phyloP scores from a whole-genome alignment of 2,329 filamentous ascomycete genomes.

The Elsinoe arachidis region DNA sequence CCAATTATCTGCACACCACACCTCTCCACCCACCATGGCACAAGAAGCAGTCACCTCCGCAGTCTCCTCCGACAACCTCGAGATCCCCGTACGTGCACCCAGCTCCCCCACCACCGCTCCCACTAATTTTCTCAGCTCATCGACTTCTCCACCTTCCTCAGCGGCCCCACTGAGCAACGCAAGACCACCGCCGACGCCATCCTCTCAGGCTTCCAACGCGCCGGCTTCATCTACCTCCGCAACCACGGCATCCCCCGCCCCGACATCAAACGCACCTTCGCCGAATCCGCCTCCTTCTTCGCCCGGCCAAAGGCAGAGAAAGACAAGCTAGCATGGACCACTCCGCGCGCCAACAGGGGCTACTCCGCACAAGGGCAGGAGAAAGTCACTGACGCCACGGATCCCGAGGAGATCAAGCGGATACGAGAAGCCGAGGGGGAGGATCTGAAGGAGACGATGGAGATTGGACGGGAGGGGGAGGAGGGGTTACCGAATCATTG shows the following conservation, averaged over 20 bases:
- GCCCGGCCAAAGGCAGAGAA: constrained; percentile 53
- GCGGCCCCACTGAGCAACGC: constrained; percentile 56
- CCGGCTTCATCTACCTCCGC: constrained; percentile 82
- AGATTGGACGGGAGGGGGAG: constrained; percentile 54
- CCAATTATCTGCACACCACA: background rate
- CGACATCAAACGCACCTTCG: constrained; percentile 21
- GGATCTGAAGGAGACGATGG: constrained; percentile 53
- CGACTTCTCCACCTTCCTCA: constrained; percentile 64
- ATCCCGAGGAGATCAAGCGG: constrained; percentile 49
- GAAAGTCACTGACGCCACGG: constrained; percentile 54
- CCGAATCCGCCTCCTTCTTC: constrained; percentile 61
- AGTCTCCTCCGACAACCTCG: constrained; percentile 22
- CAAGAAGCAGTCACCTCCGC: constrained; percentile 22
- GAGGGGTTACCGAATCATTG: constrained; percentile 65
- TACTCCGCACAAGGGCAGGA: constrained; percentile 50
- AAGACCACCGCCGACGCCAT: constrained; percentile 54
- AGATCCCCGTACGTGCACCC: constrained; percentile 16
- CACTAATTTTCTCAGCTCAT: constrained; percentile 44
- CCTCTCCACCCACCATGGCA: background rate
- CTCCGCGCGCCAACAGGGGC: constrained; percentile 41
- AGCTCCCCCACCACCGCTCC: background rate
- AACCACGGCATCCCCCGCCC: constrained; percentile 62
- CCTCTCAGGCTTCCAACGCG: constrained; percentile 68
- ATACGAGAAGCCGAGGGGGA: constrained; percentile 43
- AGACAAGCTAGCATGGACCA: constrained; percentile 57